Base-by-base conservation (phyloP, 2,329 filamentous ascomycete genomes). In the Thermoascus crustaceus region DNA sequence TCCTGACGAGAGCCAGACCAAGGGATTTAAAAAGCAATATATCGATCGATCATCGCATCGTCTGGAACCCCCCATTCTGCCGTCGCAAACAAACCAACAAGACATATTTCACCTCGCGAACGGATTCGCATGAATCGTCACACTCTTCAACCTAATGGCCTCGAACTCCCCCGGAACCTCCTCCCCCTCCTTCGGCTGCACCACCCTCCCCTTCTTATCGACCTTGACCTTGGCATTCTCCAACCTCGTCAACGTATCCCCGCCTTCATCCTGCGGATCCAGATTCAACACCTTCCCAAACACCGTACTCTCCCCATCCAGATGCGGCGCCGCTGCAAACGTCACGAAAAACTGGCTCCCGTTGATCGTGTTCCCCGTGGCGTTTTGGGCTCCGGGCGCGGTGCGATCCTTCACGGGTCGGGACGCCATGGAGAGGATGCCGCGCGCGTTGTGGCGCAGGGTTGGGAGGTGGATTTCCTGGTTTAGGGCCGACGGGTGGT, bases 241-340 rank as follows among this genome's bases (percentile, higher is more conserved):
- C 43, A 81, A 48, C 3, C 68, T 71, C 11, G 67, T 60, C 37
- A 65, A 42, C 7, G 64, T 55, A 50, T 66, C 58, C 6, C 54
- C 65, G 4, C 50, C 61, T 43, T 67, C 70, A 54, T 69, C 69
- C 24, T 53, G 60, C 20, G 48, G 53, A 32, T 43, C 58, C 42
- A 60, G 34, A 34, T 61, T 63, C 44, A 81, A 55, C 11, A 81
- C 67, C 44, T 73, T 70, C 9, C 77, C 77, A 58, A 81, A 81
- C 2, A 80, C 75, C 0, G 77, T 79, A 49, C 80, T 81, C 52
- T 77, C 75, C 5, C 77, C 77, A 53, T 80, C 77, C 22, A 81
- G 57, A 66, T 80, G 77, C 36, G 75, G 68, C 9, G 76, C 74
- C 2, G 75, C 60, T 14, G 71, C 75, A 49, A 78, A 73, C 0